phyloP scores from a whole-genome alignment of 2,329 filamentous ascomycete genomes.

The Sporothrix curviconia region DNA sequence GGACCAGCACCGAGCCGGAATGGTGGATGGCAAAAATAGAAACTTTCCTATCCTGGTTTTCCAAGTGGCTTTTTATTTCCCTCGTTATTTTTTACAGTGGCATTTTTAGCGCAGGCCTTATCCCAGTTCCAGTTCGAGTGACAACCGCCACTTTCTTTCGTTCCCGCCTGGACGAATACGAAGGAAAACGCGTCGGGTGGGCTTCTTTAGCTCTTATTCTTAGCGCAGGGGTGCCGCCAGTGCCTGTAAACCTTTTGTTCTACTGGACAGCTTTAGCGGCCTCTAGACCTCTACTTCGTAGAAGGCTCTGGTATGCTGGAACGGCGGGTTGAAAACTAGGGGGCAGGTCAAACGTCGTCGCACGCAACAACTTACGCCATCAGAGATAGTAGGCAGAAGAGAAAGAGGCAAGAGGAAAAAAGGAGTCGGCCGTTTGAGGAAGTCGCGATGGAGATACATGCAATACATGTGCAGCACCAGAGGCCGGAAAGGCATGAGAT shows the following conservation, averaged over 20 bases:
- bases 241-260: neutral
- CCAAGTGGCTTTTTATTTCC: neutral
- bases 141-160: neutral
- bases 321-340: neutral
- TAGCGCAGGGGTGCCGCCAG: neutral
- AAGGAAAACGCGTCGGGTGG: conserved; percentile 4
- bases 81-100: conserved; percentile 5
- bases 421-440: neutral
- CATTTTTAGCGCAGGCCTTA: neutral
- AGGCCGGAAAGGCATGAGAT: too few species aligned
- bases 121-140: conserved; percentile 2
- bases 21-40: conserved; percentile 15
- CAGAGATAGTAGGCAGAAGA: neutral
- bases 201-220: neutral
- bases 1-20: neutral
- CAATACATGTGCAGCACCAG: too few species aligned
- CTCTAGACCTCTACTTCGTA: too few species aligned
- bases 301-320: neutral
- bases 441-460: neutral
- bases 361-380: neutral
- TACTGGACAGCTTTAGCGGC: neutral
- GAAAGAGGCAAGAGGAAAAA: neutral
- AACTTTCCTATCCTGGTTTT: too few species aligned
- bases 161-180: neutral
- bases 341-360: neutral